Evolutionary conservation across 805 yeast species (phyloP).

Genomic region (Pichia pseudocactophila): DNA sequence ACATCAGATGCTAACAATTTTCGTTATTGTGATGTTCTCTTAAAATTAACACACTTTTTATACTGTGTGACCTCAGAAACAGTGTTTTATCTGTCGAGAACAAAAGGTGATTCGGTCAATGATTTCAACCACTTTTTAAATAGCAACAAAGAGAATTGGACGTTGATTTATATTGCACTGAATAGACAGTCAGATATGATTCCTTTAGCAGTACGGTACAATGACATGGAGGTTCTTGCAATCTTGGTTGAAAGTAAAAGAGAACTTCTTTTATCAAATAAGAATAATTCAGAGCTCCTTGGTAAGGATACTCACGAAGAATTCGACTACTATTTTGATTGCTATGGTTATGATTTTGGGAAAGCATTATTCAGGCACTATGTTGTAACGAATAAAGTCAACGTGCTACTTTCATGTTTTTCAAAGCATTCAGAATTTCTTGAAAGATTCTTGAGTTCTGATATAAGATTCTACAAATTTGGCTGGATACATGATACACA

Average conservation of each 20-base stretch:
- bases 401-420: slow-evolving; percentile 47
- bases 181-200: slow-evolving; percentile 47
- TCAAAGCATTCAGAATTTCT: slow-evolving; percentile 42
- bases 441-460: slow-evolving; percentile 41
- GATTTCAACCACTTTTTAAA: slow-evolving; percentile 8
- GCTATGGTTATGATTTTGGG: slow-evolving; percentile 65
- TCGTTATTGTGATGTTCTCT: slow-evolving; percentile 12
- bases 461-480: slow-evolving; percentile 38
- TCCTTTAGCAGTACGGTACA: slow-evolving; percentile 53
- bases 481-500: slow-evolving; percentile 67
- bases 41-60: slow-evolving; percentile 18
- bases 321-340: slow-evolving; percentile 45
- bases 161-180: slow-evolving; percentile 42
- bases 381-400: slow-evolving; percentile 41
- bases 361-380: slow-evolving; percentile 50
- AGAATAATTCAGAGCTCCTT: slow-evolving; percentile 14
- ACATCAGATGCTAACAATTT: background rate
- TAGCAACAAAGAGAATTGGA: slow-evolving; percentile 41
- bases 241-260: slow-evolving; percentile 40
- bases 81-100: slow-evolving; percentile 2
- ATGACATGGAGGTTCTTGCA: slow-evolving; percentile 58
- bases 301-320: slow-evolving; percentile 15
- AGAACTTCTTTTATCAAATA: slow-evolving; percentile 23
- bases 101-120: background rate
- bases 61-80: slow-evolving; percentile 19